A percentile compares a stretch with the other conserved stretches of the same genome.
Conservation (phyloP, 1,139 yeast genomes). For the Geotrichum aggregatum region DNA sequence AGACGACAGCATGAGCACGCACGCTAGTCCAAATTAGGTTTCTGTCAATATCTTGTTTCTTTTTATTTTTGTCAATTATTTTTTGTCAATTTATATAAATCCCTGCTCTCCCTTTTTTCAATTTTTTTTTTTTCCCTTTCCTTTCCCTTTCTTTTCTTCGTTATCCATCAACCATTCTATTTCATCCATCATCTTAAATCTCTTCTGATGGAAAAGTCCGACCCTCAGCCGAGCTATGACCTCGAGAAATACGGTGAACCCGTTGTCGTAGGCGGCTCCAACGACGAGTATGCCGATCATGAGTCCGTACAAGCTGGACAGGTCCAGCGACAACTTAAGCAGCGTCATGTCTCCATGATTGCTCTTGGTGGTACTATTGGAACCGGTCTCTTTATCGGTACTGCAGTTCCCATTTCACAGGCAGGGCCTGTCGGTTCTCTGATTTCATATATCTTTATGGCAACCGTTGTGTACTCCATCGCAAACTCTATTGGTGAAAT, state of each 20-base stretch:
- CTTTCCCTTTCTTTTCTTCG: neutral
- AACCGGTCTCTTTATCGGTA: constrained; percentile 54
- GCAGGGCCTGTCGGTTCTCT: constrained; percentile 56
- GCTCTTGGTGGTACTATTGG: constrained; percentile 47
- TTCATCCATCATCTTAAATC: neutral
- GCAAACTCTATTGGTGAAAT: constrained; percentile 61
- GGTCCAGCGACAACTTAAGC: constrained; percentile 19
- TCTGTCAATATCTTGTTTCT: neutral
- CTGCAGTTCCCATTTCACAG: constrained; percentile 50
- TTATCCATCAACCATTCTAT: neutral
- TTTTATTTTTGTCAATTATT: neutral
- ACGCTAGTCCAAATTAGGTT: no score
- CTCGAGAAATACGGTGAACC: constrained; percentile 2
- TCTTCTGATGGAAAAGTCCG: constrained; percentile 3
- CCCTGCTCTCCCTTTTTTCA: neutral
- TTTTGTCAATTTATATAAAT: neutral
- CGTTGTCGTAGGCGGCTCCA: neutral
- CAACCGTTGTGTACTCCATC: constrained; percentile 51
- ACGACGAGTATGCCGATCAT: constrained; percentile 4
- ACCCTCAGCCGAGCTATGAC: constrained; percentile 1
- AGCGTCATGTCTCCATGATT: constrained; percentile 47
- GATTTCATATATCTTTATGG: constrained; percentile 48
- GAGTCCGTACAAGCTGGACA: constrained; percentile 9
- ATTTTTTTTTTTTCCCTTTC: neutral
- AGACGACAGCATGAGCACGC: no score